Conservation (phyloP, 2,329 filamentous ascomycete genomes). For the Apiospora rasikravindrae region DNA sequence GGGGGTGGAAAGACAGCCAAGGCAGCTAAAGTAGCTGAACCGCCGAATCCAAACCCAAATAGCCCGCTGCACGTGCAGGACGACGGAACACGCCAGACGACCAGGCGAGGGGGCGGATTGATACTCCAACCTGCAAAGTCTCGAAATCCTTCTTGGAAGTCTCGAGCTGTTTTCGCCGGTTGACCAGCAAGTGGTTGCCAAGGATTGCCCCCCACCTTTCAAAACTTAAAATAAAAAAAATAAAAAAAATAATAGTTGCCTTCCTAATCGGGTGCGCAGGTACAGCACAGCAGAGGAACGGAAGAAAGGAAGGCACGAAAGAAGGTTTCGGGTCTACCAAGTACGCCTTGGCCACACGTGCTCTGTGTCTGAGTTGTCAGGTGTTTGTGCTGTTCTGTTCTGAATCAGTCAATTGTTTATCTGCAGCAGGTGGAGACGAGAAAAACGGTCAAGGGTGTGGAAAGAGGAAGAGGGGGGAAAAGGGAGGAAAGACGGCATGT, state of each 20-base stretch:
- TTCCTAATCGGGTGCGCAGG: no score
- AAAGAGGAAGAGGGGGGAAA: background rate
- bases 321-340: background rate
- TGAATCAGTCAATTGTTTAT: background rate
- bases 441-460: background rate
- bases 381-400: background rate
- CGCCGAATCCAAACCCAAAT: background rate
- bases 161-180: background rate
- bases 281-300: no score
- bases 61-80: background rate
- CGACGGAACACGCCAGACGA: background rate
- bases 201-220: background rate
- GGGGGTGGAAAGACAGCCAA: background rate
- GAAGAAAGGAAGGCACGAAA: background rate
- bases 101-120: background rate
- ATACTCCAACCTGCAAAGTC: background rate
- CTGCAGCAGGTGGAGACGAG: background rate
- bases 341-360: background rate
- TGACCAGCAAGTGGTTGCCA: background rate
- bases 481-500: background rate
- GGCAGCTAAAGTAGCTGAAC: constrained; percentile 6
- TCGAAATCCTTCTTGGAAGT: background rate
- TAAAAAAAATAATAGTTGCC: no score
- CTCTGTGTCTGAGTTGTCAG: background rate
- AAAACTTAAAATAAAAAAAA: no score